Conservation (phyloP, 805 yeast species). For the Pichia cephalocereana region DNA sequence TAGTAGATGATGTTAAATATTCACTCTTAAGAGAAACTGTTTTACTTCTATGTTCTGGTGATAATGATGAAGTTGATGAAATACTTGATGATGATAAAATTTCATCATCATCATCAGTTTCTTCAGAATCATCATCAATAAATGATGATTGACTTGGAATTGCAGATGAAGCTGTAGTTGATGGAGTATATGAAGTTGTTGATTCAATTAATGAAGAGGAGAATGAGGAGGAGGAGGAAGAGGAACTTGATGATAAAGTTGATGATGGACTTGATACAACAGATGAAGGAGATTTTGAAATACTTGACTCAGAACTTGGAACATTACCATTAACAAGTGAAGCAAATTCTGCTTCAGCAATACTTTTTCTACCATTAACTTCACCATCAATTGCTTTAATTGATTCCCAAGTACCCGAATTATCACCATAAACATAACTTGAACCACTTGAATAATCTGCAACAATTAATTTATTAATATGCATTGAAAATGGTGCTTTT, state of each 20-base stretch:
- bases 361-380: constrained; percentile 47
- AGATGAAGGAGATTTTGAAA: constrained; percentile 2
- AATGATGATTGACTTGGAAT: background rate
- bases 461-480: constrained; percentile 49
- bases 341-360: constrained; percentile 37
- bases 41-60: background rate
- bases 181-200: background rate
- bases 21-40: background rate
- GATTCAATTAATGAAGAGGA: constrained; percentile 1
- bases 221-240: background rate
- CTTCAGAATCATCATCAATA: no score
- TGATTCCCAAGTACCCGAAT: constrained; percentile 51
- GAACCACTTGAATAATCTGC: constrained; percentile 62
- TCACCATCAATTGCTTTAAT: constrained; percentile 48
- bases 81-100: background rate
- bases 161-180: background rate
- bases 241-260: constrained; percentile 7
- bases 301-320: background rate
- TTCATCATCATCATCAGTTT: background rate
- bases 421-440: constrained; percentile 45
- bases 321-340: constrained; percentile 25
- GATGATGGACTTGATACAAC: constrained; percentile 1
- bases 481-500: constrained; percentile 61
- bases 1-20: background rate
- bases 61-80: no score